phyloP scores from a whole-genome alignment of 2,329 filamentous ascomycete genomes.

The Magnaporthiopsis rhizophila region DNA sequence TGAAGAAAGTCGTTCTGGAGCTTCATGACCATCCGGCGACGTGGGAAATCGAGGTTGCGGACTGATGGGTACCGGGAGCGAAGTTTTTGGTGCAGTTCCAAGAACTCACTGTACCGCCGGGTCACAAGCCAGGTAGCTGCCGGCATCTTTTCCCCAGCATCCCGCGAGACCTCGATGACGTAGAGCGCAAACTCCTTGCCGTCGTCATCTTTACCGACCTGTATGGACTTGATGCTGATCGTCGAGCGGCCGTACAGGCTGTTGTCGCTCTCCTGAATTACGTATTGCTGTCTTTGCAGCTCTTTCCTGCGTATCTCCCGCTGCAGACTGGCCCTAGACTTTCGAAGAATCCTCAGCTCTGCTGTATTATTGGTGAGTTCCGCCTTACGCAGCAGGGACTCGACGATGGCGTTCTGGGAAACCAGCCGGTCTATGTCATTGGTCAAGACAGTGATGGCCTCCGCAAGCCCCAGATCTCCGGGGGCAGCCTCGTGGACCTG shows the following conservation, averaged over 20 bases:
- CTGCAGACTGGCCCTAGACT: slow-evolving; percentile 88
- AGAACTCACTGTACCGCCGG: slow-evolving; percentile 94
- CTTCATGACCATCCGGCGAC: slow-evolving; percentile 89
- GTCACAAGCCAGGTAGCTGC: slow-evolving; percentile 91
- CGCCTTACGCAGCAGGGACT: slow-evolving; percentile 86
- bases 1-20: slow-evolving; percentile 92
- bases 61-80: slow-evolving; percentile 81
- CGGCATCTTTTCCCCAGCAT: slow-evolving; percentile 91
- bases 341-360: slow-evolving; percentile 82
- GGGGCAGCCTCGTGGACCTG: slow-evolving; percentile 91
- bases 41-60: slow-evolving; percentile 82
- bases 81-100: slow-evolving; percentile 85
- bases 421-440: slow-evolving; percentile 83
- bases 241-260: slow-evolving; percentile 88
- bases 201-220: slow-evolving; percentile 85
- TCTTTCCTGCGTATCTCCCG: slow-evolving; percentile 91
- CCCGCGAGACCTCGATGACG: slow-evolving; percentile 81
- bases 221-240: slow-evolving; percentile 83
- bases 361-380: slow-evolving; percentile 96
- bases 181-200: slow-evolving; percentile 92
- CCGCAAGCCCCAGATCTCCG: slow-evolving; percentile 84
- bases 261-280: slow-evolving; percentile 95
- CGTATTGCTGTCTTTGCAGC: slow-evolving; percentile 92
- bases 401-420: slow-evolving; percentile 83
- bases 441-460: slow-evolving; percentile 83